Base-by-base conservation (phyloP, 1,139 yeast genomes). In the Magnusiomyces starmeri region DNA sequence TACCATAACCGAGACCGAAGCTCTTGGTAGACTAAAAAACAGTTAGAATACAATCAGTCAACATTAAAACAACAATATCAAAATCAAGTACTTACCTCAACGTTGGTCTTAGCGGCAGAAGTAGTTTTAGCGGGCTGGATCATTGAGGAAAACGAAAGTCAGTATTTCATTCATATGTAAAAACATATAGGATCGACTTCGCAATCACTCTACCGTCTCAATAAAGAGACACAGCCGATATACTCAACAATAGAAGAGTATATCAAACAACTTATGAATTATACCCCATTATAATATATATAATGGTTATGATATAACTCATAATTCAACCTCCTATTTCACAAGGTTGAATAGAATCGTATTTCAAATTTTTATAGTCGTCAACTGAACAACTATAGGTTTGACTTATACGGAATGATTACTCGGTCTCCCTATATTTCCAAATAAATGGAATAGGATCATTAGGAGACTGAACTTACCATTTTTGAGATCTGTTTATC, bases 1-100 rank as follows among this genome's bases (percentile, higher is more conserved):
- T 70, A 63, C 82, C 77, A 79, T 88, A 97, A 70, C 98, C 98
- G 69, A 92, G 84, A 77, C 97, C 97, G 70, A 85, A 90, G 80
- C 82, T 85, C 67, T 42, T 26, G 45, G 45, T 46, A 34, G 39
- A 24, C 43, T 32, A 12, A 22, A 18, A 6, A 21, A 42, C 9
- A 4, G 43, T 29, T 25, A 27, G 24, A 2, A 32, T 27, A 32
- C 2, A 3, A n/a, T 25, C 21, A 39, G n/a, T 9, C n/a, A 43
- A 20, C 7, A n/a, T n/a, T n/a, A n/a, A n/a, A n/a, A n/a, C n/a
- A n/a, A n/a, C n/a, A n/a, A n/a, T n/a, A 39, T 7, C 3, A 12
- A 43, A 39, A 8, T 39, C 2, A 26, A 26, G 22, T 40, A 54
- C 58, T 48, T 51, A 61, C 64, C 63, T 66, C 65, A 46, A 68